phyloP scores from a whole-genome alignment of 257 asterid species.

The Fraxinus excelsior region DNA sequence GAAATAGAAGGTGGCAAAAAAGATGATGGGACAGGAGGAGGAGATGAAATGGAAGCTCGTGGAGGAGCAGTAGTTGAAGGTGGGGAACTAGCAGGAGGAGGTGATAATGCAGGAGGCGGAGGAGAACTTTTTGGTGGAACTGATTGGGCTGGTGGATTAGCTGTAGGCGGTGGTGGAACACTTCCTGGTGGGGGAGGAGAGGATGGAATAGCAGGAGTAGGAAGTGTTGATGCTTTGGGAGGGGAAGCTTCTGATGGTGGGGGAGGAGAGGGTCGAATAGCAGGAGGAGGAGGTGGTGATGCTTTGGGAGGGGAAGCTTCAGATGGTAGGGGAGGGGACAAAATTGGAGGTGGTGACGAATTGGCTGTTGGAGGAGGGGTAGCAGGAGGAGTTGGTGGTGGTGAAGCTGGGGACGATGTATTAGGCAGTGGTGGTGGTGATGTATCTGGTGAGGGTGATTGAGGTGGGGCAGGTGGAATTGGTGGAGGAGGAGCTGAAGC shows the following conservation, averaged over 20 bases:
- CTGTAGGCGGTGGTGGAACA: slow-evolving; percentile 41
- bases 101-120: slow-evolving; percentile 42
- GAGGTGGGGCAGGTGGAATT: slow-evolving; percentile 1
- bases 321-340: slow-evolving; percentile 29
- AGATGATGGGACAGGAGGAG: slow-evolving; percentile 31
- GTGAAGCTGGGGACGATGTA: slow-evolving; percentile 19
- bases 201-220: slow-evolving; percentile 32
- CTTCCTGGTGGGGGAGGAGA: slow-evolving; percentile 49
- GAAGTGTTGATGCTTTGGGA: slow-evolving; percentile 17
- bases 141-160: slow-evolving; percentile 47
- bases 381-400: slow-evolving; percentile 33
- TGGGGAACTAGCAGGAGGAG: slow-evolving; percentile 46
- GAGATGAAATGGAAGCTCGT: slow-evolving; percentile 29
- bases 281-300: slow-evolving; percentile 49
- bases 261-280: slow-evolving; percentile 41
- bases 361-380: slow-evolving; percentile 26
- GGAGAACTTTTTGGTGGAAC: slow-evolving; percentile 46
- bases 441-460: slow-evolving; percentile 12
- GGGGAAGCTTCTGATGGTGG: slow-evolving; percentile 22
- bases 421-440: slow-evolving; percentile 20
- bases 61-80: slow-evolving; percentile 37
- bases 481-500: slow-evolving; percentile 24
- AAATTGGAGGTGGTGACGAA: slow-evolving; percentile 30
- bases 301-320: slow-evolving; percentile 19
- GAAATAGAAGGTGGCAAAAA: slow-evolving; percentile 43